Evolutionary conservation across 2,329 filamentous ascomycete species (phyloP), one percentile per base, ranked within the genome.

Genomic region (Geoglossum cookeanum): DNA sequence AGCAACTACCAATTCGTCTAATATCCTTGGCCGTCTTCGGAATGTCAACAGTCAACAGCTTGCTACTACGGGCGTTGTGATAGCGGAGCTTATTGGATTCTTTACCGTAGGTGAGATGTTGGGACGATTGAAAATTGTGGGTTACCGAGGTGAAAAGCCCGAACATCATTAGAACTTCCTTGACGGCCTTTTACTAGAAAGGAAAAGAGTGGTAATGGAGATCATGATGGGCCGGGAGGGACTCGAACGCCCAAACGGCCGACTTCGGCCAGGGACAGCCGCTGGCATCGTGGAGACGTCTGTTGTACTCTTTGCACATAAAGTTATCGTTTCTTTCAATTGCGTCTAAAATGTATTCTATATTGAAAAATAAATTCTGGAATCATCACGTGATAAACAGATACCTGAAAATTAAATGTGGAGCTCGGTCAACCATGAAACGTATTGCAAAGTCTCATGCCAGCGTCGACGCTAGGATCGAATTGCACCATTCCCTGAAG

Each of bases 41-140:
- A 85, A 81, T 74, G 65, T 92, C 66, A 84, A 80, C 71, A 75
- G 73, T 63, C 77, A 81, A 64, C 84, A 94, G 71, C 69, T 91
- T 64, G 78, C 79, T 57, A 73, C 84, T 57, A 84, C 78, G 60
- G 87, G 85, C 64, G 85, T 98, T 59, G 75, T 96, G 61, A 73
- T 78, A 53, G 90, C 90, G 58, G 91, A 98, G 75, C 79, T 88
- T 55, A 74, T 98, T 63, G 92, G 92, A 60, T 98, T 98, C 80
- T 98, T 97, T 79, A 94, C 90, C 60, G 81, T 97, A 57, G 92
- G 92, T 63, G 90, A 97, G 79, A 97, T 98, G 72, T 83, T 98
- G 66, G 92, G 92, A 66, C 81, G 90, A 68, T 81, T 92, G 75
- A 97, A 98, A 85, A 72, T 98, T 65, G 78, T 98, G 65, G 92